These are phyloP conservation scores for Nosema granulosis DNA, from an alignment of 371 early-diverging fungal genomes.

Conservation along the genomic window DNA sequence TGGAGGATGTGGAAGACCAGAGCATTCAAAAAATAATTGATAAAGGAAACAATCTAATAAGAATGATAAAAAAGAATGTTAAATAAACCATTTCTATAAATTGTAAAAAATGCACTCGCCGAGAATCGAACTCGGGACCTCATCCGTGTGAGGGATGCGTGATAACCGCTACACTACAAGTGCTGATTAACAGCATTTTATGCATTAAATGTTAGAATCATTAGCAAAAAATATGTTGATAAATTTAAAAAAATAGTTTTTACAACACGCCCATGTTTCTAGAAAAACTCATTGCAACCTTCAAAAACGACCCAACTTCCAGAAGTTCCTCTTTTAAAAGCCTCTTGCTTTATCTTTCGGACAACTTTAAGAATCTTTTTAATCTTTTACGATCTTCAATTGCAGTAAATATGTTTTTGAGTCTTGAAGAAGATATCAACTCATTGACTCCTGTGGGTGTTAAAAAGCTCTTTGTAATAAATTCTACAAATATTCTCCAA, in stretches of 20 bases:
- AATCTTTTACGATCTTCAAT: not conserved
- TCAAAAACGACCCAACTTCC: no score
- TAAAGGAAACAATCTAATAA: constrained; percentile 34
- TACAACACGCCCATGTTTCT: no score
- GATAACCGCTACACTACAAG: constrained; percentile 68
- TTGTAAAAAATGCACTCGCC: constrained; percentile 59
- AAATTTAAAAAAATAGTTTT: no score
- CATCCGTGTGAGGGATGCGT: constrained; percentile 68
- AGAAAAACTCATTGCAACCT: no score
- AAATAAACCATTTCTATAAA: constrained; percentile 13
- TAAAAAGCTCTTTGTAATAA: not conserved
- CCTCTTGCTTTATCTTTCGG: no score
- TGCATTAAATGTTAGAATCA: no score
- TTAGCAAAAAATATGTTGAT: no score
- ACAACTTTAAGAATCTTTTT: not conserved
- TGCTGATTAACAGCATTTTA: constrained; percentile 50
- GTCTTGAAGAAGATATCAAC: not conserved
- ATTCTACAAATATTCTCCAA: not conserved
- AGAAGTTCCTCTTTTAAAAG: no score
- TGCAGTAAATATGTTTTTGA: not conserved
- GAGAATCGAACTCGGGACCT: constrained; percentile 68
- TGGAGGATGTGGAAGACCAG: constrained; percentile 86
- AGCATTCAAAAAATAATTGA: constrained; percentile 72
- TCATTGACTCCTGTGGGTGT: no score
- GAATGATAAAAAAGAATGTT: constrained; percentile 38